Evolutionary conservation across 306 rosid species (phyloP), one percentile per base, ranked within the genome.

Genomic region (Quercus dentata): DNA sequence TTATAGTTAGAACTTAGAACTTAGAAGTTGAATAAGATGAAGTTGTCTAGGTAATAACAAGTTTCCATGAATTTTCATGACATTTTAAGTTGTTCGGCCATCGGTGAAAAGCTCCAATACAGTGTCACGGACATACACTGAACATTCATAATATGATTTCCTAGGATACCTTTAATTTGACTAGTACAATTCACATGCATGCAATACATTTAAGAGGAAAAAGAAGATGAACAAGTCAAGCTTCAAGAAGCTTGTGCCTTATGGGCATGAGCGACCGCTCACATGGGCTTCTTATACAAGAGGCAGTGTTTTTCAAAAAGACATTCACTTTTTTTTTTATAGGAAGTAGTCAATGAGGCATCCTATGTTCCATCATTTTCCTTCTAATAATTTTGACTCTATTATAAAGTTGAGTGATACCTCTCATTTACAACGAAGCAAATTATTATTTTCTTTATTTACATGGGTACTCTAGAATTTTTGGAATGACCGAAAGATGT

Each of bases 331-430:
- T 23, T 3, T 3, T 49, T 46, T 49, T 49, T 1, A 23, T 5
- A 18, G 63, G 49, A 25, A 51, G 17, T 1, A 4, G 14, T 51
- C 51, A 25, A 9, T 74, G 8, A 23, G 68, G 83, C 19, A 73
- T 80, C 82, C 82, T 61, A 79, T 72, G 72, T 31, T 15, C 38
- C 28, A 61, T 76, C 18, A 7, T 62, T 76, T 11, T 44, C 27
- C 63, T 3, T 9, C 15, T 58, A 23, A 62, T 13, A 49, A 33
- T 77, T 31, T 77, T 77, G 59, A 77, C 75, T 55, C n/a, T 23
- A 18, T 30, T 59, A 20, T 64, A 64, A 3, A 28, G 23, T 9
- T 64, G 46, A 33, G 1, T 14, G 15, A 12, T n/a, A 21, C 62
- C 74, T 21, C 56, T 68, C 46, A 64, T n/a, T 30, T 13, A 28